A percentile compares a stretch with the other conserved stretches of the same genome.
These are phyloP conservation scores for Ascochyta clinopodiicola DNA, from an alignment of 2,329 filamentous ascomycete genomes.

Conservation along the genomic window DNA sequence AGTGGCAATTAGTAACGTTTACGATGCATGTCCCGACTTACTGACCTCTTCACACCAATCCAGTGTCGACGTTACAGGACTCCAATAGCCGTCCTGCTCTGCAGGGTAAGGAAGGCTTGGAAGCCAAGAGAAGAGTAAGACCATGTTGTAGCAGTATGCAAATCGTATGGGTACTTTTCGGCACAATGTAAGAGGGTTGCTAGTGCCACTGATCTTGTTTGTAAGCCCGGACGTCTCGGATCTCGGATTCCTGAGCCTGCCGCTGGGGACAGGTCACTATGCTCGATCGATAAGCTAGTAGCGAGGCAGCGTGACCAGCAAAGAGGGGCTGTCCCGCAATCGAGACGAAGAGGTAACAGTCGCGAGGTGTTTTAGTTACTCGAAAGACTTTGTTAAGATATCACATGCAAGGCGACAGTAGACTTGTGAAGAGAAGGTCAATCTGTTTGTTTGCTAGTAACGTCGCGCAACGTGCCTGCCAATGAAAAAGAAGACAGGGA, in stretches of 20 bases:
- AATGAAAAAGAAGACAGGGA: conserved; percentile 26
- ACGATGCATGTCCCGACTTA: not conserved
- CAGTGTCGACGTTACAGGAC: conserved; percentile 72
- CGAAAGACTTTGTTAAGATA: not conserved
- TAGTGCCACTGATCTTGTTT: conserved; percentile 16
- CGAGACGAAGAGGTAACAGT: not conserved
- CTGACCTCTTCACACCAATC: conserved; percentile 82
- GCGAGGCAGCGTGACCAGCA: not conserved
- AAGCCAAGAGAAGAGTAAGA: conserved; percentile 46
- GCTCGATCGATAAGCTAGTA: conserved; percentile 15
- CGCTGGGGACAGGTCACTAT: conserved; percentile 19
- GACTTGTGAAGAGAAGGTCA: not conserved
- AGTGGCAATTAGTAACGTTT: conserved; percentile 10
- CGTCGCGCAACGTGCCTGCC: conserved; percentile 14
- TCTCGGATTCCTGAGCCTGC: conserved; percentile 20
- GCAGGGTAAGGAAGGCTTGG: conserved; percentile 59
- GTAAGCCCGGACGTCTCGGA: conserved; percentile 25
- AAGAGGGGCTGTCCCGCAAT: not conserved
- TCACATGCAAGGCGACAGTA: not conserved
- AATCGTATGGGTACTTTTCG: not conserved
- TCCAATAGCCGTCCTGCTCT: conserved; percentile 67
- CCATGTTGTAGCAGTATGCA: conserved; percentile 27
- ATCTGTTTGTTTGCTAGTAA: conserved; percentile 13
- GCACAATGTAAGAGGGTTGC: not conserved
- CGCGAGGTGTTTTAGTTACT: not conserved